Evolutionary conservation across 495 filamentous ascomycete species (phyloP).

Genomic region (Penicillium simplicissimum): DNA sequence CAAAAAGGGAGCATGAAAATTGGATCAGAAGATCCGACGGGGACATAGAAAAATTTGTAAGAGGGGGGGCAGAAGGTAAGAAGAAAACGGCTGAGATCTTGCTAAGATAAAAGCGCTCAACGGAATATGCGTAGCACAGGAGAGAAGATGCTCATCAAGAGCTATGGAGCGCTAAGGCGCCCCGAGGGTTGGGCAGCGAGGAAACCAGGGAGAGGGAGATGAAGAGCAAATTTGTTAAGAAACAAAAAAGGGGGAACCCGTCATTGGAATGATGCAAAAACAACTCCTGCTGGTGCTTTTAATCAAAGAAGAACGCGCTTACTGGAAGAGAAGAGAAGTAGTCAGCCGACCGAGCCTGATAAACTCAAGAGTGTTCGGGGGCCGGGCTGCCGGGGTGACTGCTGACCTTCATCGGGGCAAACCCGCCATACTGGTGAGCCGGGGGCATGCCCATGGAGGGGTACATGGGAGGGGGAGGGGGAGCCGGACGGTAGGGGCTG

Average conservation of each 20-base stretch:
- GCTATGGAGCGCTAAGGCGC: constrained; percentile 42
- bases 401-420: constrained; percentile 75
- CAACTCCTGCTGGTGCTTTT: constrained; percentile 52
- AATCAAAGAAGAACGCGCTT: constrained; percentile 46
- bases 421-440: constrained; percentile 70
- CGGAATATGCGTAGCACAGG: constrained; percentile 48
- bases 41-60: constrained; percentile 18
- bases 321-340: constrained; percentile 34
- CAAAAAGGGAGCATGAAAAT: constrained; percentile 12
- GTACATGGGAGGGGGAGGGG: constrained; percentile 83
- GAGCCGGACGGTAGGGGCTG: constrained; percentile 94
- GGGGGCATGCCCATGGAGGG: constrained; percentile 84
- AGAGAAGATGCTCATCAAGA: constrained; percentile 49
- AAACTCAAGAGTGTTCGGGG: constrained; percentile 34
- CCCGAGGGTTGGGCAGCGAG: neutral
- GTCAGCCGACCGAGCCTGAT: constrained; percentile 38
- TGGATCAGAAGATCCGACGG: constrained; percentile 19
- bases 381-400: constrained; percentile 37
- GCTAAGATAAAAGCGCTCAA: constrained; percentile 52
- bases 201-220: constrained; percentile 28
- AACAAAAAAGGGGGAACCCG: constrained; percentile 39
- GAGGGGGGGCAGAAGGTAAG: constrained; percentile 9
- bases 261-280: constrained; percentile 48
- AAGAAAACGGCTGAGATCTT: constrained; percentile 41
- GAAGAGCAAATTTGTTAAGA: constrained; percentile 44